Evolutionary conservation across 192 early-diverging fungal genomes (phyloP).

Genomic region (Dissophora ornata): DNA sequence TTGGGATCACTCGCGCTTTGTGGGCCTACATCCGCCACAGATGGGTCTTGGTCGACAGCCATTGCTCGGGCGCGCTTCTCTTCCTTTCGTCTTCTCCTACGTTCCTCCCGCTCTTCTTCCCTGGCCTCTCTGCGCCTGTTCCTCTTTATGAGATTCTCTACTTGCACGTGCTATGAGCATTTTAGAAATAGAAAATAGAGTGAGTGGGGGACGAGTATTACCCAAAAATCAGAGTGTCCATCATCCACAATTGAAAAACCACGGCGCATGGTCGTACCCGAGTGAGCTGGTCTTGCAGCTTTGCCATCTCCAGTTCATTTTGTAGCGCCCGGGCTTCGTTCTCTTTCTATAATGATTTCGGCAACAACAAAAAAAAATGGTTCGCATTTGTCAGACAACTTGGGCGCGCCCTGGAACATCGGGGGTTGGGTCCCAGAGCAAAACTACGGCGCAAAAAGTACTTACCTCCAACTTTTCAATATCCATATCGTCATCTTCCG

Average conservation of each 20-base stretch:
- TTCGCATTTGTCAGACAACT: no score
- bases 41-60: slow-evolving; percentile 19
- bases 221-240: not conserved
- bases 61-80: slow-evolving; percentile 6
- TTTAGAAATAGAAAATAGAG: not conserved
- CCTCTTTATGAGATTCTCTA: slow-evolving; percentile 32
- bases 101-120: slow-evolving; percentile 32
- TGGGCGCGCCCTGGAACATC: no score
- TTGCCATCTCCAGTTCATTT: slow-evolving; percentile 29
- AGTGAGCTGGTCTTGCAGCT: slow-evolving; percentile 41
- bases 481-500: slow-evolving; percentile 48
- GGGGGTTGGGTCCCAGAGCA: no score
- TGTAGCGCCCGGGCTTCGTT: slow-evolving; percentile 18
- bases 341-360: slow-evolving; percentile 16
- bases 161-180: slow-evolving; percentile 39
- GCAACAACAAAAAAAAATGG: not conserved
- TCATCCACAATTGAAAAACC: no score
- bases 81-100: slow-evolving; percentile 30
- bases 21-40: slow-evolving; percentile 45
- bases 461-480: slow-evolving; percentile 42
- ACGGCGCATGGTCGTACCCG: slow-evolving; percentile 6
- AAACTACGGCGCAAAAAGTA: not conserved
- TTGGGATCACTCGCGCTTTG: slow-evolving; percentile 19
- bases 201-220: no score
- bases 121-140: slow-evolving; percentile 36